Conservation (phyloP, 768 basidiomycete genomes). For the Xanthoconium stramineum region DNA sequence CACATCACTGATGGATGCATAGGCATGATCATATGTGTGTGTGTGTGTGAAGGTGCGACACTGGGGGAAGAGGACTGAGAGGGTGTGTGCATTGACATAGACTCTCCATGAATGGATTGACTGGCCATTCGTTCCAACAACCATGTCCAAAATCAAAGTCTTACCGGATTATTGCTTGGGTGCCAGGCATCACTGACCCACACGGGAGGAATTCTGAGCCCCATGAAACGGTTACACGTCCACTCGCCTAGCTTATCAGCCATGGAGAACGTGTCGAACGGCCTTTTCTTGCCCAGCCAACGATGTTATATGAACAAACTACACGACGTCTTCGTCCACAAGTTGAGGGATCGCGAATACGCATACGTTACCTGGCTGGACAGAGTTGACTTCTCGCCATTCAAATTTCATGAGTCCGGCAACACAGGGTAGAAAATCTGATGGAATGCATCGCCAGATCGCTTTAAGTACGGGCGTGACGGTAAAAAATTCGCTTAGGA, state of each 20-base stretch:
- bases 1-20: slow-evolving; percentile 43
- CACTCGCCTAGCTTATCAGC: slow-evolving; percentile 68
- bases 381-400: too few species aligned
- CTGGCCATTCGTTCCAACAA: slow-evolving; percentile 67
- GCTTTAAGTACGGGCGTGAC: too few species aligned
- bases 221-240: slow-evolving; percentile 66
- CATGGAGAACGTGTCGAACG: slow-evolving; percentile 71
- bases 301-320: too few species aligned
- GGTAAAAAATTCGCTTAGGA: too few species aligned
- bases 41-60: slow-evolving; percentile 7
- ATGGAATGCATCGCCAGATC: too few species aligned
- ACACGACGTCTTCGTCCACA: slow-evolving; percentile 36
- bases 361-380: slow-evolving; percentile 41
- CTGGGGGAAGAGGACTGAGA: not conserved
- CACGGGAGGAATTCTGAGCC: slow-evolving; percentile 71
- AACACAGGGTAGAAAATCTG: too few species aligned
- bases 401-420: too few species aligned
- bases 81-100: slow-evolving; percentile 66
- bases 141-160: slow-evolving; percentile 56
- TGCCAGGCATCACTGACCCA: slow-evolving; percentile 93
- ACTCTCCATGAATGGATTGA: slow-evolving; percentile 67
- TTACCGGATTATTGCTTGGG: slow-evolving; percentile 71
- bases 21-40: slow-evolving; percentile 75
- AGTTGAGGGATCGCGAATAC: slow-evolving; percentile 73
- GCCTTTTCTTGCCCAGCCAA: slow-evolving; percentile 72